phyloP scores from a whole-genome alignment of 163 green algal species.

The Scenedesmus sp. region DNA sequence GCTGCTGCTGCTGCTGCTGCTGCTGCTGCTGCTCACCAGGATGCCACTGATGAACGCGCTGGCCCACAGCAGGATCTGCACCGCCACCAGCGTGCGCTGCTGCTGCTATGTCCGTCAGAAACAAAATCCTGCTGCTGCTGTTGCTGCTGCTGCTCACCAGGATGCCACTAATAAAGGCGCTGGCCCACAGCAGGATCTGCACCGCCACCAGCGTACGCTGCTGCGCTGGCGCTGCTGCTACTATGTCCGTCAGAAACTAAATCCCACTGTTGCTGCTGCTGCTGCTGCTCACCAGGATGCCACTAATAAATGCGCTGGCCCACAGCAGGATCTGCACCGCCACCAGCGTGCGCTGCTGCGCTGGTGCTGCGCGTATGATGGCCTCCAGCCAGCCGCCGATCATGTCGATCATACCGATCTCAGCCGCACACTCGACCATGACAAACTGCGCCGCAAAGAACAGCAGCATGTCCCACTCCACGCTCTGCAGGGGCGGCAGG shows the following conservation, averaged over 20 bases:
- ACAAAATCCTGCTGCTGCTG: no score
- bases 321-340: conserved; percentile 66
- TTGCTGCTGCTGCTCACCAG: conserved; percentile 26
- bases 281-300: conserved; percentile 49
- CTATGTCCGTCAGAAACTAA: conserved; percentile 13
- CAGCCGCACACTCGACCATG: conserved; percentile 63
- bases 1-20: no score
- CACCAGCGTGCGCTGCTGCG: conserved; percentile 45
- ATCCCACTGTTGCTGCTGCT: no score
- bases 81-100: conserved; percentile 54
- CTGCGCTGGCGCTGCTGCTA: conserved; percentile 28
- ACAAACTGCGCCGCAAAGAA: conserved; percentile 74
- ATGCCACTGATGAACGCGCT: conserved; percentile 60
- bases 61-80: conserved; percentile 65
- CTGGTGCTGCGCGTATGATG: conserved; percentile 33
- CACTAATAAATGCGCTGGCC: conserved; percentile 59
- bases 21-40: conserved; percentile 25
- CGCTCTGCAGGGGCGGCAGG: not conserved
- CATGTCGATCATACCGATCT: conserved; percentile 63
- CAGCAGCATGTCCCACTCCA: conserved; percentile 75
- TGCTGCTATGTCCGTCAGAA: conserved; percentile 23
- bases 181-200: conserved; percentile 64
- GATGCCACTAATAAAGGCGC: conserved; percentile 58
- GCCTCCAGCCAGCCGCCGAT: conserved; percentile 42
- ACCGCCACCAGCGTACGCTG: conserved; percentile 57